Percentiles rank a stretch among this genome's conserved stretches.
phyloP scores from a whole-genome alignment of 106 monocot genomes.

The Dioscorea dumetorum region DNA sequence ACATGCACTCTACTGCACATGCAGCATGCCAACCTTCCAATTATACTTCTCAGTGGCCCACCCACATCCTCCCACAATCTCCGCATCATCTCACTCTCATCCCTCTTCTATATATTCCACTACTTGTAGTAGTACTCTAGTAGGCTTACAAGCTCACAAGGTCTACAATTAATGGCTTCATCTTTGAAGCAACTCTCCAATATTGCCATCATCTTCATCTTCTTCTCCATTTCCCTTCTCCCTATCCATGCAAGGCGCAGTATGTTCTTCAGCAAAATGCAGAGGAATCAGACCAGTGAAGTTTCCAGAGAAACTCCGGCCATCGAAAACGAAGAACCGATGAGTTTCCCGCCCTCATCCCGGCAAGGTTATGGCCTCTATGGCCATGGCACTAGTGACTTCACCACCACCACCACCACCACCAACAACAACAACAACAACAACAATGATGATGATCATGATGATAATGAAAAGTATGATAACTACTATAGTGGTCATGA shows the following conservation, averaged over 20 bases:
- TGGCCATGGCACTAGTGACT: conserved; percentile 19
- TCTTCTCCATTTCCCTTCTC: conserved; percentile 7
- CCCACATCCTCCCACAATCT: conserved; percentile 25
- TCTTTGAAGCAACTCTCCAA: background rate
- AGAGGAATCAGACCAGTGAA: background rate
- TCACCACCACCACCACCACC: conserved; percentile 1
- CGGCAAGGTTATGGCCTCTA: conserved; percentile 49
- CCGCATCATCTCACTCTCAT: conserved; percentile 23
- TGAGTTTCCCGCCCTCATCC: conserved; percentile 10
- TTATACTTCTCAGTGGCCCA: conserved; percentile 13
- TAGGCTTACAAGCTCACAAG: background rate
- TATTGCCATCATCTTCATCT: background rate
- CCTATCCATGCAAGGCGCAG: conserved; percentile 21
- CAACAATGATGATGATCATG: background rate
- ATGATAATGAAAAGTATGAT: too few species aligned
- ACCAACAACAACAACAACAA: too few species aligned
- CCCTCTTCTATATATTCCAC: background rate
- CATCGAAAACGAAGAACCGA: background rate
- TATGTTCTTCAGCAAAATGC: conserved; percentile 36
- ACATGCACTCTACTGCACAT: conserved; percentile 17
- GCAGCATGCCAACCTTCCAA: conserved; percentile 34
- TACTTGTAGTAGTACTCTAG: background rate
- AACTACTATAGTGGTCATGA: background rate
- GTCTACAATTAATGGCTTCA: conserved; percentile 7
- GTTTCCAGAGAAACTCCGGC: background rate